phyloP scores from a whole-genome alignment of 2,329 filamentous ascomycete species.

The Phaeomoniella chlamydospora region DNA sequence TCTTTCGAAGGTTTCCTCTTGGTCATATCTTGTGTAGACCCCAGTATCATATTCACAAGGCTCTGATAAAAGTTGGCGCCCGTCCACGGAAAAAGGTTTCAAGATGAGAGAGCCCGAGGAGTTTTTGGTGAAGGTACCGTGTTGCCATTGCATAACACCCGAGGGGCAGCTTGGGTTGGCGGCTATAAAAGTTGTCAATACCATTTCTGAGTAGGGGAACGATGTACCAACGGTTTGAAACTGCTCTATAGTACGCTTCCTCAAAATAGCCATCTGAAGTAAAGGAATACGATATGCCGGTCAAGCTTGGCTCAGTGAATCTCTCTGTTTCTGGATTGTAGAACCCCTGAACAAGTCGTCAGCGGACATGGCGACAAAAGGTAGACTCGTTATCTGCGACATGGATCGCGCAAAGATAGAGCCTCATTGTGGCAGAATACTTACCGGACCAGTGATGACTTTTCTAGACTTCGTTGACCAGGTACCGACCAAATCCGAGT shows the following conservation, averaged over 20 bases:
- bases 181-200: slow-evolving; percentile 25
- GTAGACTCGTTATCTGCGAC: too few relatives aligned
- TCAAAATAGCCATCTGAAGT: slow-evolving; percentile 53
- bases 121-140: slow-evolving; percentile 45
- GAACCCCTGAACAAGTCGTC: slow-evolving; percentile 42
- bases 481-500: slow-evolving; percentile 44
- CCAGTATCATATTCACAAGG: slow-evolving; percentile 43
- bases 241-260: slow-evolving; percentile 53
- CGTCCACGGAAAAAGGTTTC: slow-evolving; percentile 49
- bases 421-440: too few relatives aligned
- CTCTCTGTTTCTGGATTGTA: slow-evolving; percentile 53
- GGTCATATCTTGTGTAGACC: slow-evolving; percentile 53
- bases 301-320: slow-evolving; percentile 49
- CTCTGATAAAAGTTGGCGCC: slow-evolving; percentile 50
- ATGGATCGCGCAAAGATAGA: too few relatives aligned
- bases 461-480: slow-evolving; percentile 59
- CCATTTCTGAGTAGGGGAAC: slow-evolving; percentile 1
- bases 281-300: slow-evolving; percentile 64
- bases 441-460: slow-evolving; percentile 55
- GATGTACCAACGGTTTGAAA: slow-evolving; percentile 48
- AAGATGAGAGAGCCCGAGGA: slow-evolving; percentile 44
- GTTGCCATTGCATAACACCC: slow-evolving; percentile 59
- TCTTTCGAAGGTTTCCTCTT: slow-evolving; percentile 42
- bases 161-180: slow-evolving; percentile 44
- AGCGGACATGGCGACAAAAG: too few relatives aligned